Conservation (phyloP, 306 rosid genomes). For the Lupinus albus region DNA sequence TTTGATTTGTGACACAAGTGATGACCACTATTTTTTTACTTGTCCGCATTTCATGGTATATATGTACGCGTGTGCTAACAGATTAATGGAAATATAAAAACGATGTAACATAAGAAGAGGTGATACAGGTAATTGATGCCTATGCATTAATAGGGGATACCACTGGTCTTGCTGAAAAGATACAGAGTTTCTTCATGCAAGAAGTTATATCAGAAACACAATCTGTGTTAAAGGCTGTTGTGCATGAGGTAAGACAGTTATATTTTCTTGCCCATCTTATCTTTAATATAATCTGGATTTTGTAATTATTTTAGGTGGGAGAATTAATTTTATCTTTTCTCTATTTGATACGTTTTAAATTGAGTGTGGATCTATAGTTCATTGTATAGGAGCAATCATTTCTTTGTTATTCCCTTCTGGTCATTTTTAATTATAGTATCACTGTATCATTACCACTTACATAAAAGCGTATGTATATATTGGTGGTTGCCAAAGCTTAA, state of each 20-base stretch:
- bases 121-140: slow-evolving; percentile 88
- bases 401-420: slow-evolving; percentile 11
- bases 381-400: neutral
- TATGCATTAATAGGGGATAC: slow-evolving; percentile 94
- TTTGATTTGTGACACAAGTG: neutral
- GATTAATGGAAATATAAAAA: slow-evolving; percentile 29
- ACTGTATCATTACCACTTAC: slow-evolving; percentile 28
- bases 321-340: slow-evolving; percentile 23
- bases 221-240: slow-evolving; percentile 68
- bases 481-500: slow-evolving; percentile 30
- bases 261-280: slow-evolving; percentile 26
- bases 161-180: slow-evolving; percentile 95
- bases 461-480: slow-evolving; percentile 7
- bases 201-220: slow-evolving; percentile 96
- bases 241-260: slow-evolving; percentile 68
- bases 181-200: slow-evolving; percentile 99
- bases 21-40: neutral
- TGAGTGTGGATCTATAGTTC: slow-evolving; percentile 21
- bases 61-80: slow-evolving; percentile 5
- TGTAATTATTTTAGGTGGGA: slow-evolving; percentile 34
- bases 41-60: slow-evolving; percentile 6
- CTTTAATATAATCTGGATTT: slow-evolving; percentile 23
- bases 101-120: slow-evolving; percentile 43
- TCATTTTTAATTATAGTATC: slow-evolving; percentile 4
- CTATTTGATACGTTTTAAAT: slow-evolving; percentile 4